A percentile compares a stretch with the other conserved stretches of the same genome.
Evolutionary conservation across 176 grass and related monocot species (phyloP).

Genomic region (Phyllostachys edulis): DNA sequence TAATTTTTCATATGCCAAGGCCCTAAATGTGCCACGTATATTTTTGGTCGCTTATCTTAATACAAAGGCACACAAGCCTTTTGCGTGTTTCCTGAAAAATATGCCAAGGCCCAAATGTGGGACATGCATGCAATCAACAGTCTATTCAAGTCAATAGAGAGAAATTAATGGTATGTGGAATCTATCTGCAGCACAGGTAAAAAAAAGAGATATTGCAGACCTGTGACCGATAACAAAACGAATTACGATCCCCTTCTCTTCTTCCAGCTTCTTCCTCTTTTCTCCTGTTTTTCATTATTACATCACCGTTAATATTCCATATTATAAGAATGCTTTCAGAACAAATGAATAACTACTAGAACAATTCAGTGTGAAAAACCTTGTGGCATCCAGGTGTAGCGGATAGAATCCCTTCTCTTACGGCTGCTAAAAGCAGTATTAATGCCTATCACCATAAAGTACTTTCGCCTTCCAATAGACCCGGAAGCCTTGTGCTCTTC

Average conservation of each 20-base stretch:
- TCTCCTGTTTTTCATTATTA: constrained; percentile 51
- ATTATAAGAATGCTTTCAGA: neutral
- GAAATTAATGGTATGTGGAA: neutral
- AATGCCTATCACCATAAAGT: constrained; percentile 88
- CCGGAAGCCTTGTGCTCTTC: constrained; percentile 56
- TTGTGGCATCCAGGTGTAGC: constrained; percentile 84
- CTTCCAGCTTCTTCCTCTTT: constrained; percentile 73
- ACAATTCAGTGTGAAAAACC: constrained; percentile 32
- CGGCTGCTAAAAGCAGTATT: constrained; percentile 94
- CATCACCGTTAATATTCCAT: constrained; percentile 2
- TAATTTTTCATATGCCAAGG: neutral
- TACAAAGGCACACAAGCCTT: too few species aligned
- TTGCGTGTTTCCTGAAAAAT: too few species aligned
- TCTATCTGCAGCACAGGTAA: neutral
- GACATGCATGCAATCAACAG: neutral
- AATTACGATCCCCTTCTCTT: constrained; percentile 78
- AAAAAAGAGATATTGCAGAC: constrained; percentile 36
- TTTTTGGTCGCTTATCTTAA: too few species aligned
- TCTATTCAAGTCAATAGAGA: neutral
- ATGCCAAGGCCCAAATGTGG: neutral
- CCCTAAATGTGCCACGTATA: neutral
- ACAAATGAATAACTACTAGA: neutral
- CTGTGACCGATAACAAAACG: constrained; percentile 98
- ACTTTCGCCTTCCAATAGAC: constrained; percentile 52
- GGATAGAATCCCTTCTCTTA: constrained; percentile 88